Evolutionary conservation across 2,329 filamentous ascomycete species (phyloP).

Genomic region (Fusarium subglutinans): DNA sequence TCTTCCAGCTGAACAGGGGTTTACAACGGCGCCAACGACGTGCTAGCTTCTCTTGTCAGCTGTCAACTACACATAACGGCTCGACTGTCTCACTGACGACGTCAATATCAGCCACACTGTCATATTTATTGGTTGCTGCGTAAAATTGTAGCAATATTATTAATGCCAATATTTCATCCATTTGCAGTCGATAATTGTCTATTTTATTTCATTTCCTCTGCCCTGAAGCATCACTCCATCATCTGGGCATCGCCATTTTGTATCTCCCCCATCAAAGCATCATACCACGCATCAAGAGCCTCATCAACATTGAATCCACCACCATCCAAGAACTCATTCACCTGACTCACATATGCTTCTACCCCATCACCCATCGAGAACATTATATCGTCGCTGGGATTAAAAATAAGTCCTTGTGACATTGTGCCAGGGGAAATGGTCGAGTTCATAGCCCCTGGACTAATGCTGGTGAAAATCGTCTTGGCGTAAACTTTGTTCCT

Average conservation of each 20-base stretch:
- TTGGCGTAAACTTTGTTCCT: neutral
- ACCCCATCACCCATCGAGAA: neutral
- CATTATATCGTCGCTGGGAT: neutral
- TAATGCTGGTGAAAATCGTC: neutral
- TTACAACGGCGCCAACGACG: neutral
- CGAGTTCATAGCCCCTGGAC: neutral
- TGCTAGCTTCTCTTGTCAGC: neutral
- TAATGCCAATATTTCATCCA: too few relatives aligned
- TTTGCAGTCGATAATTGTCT: fast-evolving
- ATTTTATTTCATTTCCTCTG: fast-evolving
- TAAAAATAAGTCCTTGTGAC: neutral
- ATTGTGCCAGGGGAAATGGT: neutral
- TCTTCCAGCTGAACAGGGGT: neutral
- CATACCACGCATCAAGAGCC: constrained; percentile 7
- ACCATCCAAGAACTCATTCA: neutral
- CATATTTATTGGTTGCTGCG: neutral
- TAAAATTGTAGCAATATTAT: neutral
- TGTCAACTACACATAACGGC: neutral
- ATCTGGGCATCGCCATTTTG: neutral
- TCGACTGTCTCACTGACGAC: neutral
- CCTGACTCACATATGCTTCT: neutral
- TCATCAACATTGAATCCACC: neutral
- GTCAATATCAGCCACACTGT: neutral
- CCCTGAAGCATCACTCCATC: neutral
- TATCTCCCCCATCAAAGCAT: constrained; percentile 1